Evolutionary conservation across 192 early-diverging fungal species (phyloP), one percentile per base, ranked within the genome.

Genomic region (Gryganskiella cystojenkinii): DNA sequence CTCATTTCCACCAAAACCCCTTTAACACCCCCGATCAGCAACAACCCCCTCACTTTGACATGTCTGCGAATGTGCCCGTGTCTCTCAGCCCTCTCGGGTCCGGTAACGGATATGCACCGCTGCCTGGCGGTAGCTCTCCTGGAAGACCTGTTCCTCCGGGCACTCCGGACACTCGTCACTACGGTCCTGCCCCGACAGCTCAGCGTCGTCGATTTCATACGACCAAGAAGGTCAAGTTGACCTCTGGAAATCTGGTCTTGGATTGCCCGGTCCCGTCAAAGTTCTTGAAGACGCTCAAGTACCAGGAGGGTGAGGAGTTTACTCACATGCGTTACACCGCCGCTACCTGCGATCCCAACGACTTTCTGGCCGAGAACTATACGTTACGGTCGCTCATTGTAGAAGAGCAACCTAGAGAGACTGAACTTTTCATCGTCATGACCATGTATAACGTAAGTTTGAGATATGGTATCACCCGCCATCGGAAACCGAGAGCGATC

Each of bases 291-390:
- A 49, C 69, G 13, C 83, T 87, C 50, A 68, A 81, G 33, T 56
- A 66, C 15, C 82, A 80, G 42, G 75, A 85, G 0, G 87, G 82
- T 28, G 82, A 90, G 56, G 95, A 97, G 80, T 95, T 94, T 52
- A 93, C 93, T 34, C 88, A 95, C 68, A 87, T 95, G 85, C 85
- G 95, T 25, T 98, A 98, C 84, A 98, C 96, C 0, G 92, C 95
- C 4, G 91, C 89, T 31, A 94, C 93, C 10, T 90, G 88, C 78
- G 88, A 94, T 64, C 90, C 95, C 1, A 86, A 95, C 64, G 86
- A 95, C 20, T 97, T 96, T 76, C 58, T 63, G 30, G 54, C 73
- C 24, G 73, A 89, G 25, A 80, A 81, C 40, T 98, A 95, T 83
- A 88, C 84, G 25, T 81, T 98, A 63, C 85, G 94, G 34, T 83